Base-by-base conservation (phyloP, 148 eudicot species). In the Camellia sinensis region DNA sequence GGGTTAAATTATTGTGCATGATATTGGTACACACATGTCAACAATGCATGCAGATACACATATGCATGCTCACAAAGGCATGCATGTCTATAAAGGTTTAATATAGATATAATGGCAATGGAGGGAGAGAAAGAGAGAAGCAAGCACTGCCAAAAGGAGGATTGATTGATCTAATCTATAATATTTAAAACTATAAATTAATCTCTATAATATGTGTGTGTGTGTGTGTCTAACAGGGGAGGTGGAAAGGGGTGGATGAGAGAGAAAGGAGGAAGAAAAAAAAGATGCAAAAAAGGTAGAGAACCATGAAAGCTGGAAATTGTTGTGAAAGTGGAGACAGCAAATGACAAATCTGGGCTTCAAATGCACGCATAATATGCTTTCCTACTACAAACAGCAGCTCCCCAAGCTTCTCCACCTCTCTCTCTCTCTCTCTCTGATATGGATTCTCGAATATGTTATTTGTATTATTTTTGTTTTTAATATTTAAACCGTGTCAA, bases 101-200 rank as follows among this genome's bases (percentile, higher is more conserved):
- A 18, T 5, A 29, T 29, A 29, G 37, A 29, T 29, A 29, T 29
- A 14, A 57, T 57, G 61, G 13, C 17, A 17, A 18, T 18, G 11
- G 29, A 62, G 60, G n/a, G 6, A 3, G 61, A 57, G 60, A 62
- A 3, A 3, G 61, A 57, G 13, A 57, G 13, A 10, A 62, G 65
- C 65, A 62, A 62, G 65, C 65, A 62, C 65, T 19, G 65, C 65
- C 65, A 62, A 62, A 62, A 62, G 65, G 65, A 62, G 65, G 65
- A 62, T 62, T 62, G 65, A 6, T 29, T 29, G 37, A 29, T 29
- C 37, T 29, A 29, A 29, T 9, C 61, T 57, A 11, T 57, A 14
- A 57, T 14, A 48, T 7, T 57, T 60, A 60, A 62, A 18, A 62
- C 52, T 48, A 48, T 48, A 29, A 29, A 29, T 1, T 29, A 29